phyloP scores from a whole-genome alignment of 2,329 filamentous ascomycete species.

The Venturia asperata region DNA sequence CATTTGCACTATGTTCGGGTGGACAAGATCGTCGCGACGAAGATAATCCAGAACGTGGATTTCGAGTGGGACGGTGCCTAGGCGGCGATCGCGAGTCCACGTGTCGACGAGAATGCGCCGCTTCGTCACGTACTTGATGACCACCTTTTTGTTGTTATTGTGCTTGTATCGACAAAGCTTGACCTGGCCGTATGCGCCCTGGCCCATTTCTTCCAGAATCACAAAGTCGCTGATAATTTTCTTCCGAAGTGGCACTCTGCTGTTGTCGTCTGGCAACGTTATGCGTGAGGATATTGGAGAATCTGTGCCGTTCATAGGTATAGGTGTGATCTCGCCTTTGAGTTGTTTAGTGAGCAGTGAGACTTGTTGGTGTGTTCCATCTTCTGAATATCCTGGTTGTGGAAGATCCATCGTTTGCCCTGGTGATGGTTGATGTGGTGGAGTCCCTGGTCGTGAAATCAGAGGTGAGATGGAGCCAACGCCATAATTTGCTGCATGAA shows the following conservation, averaged over 20 bases:
- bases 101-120: constrained; percentile 94
- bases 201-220: constrained; percentile 96
- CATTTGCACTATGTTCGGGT: constrained; percentile 63
- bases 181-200: constrained; percentile 95
- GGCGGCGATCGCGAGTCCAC: constrained; percentile 86
- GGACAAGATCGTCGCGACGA: constrained; percentile 59
- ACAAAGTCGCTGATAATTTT: constrained; percentile 85
- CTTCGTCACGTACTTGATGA: constrained; percentile 97
- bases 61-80: constrained; percentile 92
- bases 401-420: constrained; percentile 53
- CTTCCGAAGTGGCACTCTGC: constrained; percentile 42
- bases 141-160: constrained; percentile 68
- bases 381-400: neutral
- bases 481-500: constrained; percentile 65
- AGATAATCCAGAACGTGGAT: constrained; percentile 96
- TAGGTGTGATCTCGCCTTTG: constrained; percentile 31
- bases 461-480: constrained; percentile 57
- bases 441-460: constrained; percentile 59
- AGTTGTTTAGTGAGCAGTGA: constrained; percentile 47
- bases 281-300: constrained; percentile 1
- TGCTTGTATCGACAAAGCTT: constrained; percentile 86
- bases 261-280: constrained; percentile 14
- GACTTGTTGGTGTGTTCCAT: constrained; percentile 23
- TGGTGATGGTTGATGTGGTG: constrained; percentile 70
- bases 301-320: constrained; percentile 22